Base-by-base conservation (phyloP, 148 eudicot species). In the Mesembryanthemum crystallinum region DNA sequence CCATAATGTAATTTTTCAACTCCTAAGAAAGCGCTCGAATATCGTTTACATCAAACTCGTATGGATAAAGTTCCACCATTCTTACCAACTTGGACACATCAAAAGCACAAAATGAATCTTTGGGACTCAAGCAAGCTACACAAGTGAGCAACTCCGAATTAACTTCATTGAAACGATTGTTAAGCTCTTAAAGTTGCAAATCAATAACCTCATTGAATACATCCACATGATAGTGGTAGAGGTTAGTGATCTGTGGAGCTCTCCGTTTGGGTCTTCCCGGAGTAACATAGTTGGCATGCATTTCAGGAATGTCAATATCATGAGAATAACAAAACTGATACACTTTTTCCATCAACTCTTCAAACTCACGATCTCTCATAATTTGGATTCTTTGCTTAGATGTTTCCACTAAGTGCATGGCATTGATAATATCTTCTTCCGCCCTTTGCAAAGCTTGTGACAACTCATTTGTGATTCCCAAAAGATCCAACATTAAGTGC, bases 371-470 rank as follows among this genome's bases (percentile, higher is more conserved):
- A 28, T 79, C 80, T 39, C 78, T 72, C 74, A 76, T 33, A 3
- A 17, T 15, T 73, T 79, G 81, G 1, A 83, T 7, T 47, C 65
- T 61, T 0, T 6, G 2, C 54, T 79, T 83, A 5, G 67, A n/a
- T 4, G 62, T 30, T 51, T 45, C 57, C 4, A 83, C 79, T 2
- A 33, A 39, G 7, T 28, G 9, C 76, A 80, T 77, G 6, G 76
- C 81, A 77, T 69, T 68, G 20, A 77, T 43, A 77, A 83, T 80
- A 28, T 83, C 78, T 55, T 79, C 73, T 5, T 77, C 81, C 32
- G 60, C 65, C 33, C 49, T 73, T 76, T 80, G 81, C 20, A 83
- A 45, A 6, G 71, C 54, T 64, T 5, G n/a, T 23, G 58, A 70
- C 12, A 77, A 67, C 11, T 72, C 61, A 76, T 77, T 54, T 58